Evolutionary conservation across 805 yeast genomes (phyloP).

Genomic region (Cyberlindnera sargentensis): DNA sequence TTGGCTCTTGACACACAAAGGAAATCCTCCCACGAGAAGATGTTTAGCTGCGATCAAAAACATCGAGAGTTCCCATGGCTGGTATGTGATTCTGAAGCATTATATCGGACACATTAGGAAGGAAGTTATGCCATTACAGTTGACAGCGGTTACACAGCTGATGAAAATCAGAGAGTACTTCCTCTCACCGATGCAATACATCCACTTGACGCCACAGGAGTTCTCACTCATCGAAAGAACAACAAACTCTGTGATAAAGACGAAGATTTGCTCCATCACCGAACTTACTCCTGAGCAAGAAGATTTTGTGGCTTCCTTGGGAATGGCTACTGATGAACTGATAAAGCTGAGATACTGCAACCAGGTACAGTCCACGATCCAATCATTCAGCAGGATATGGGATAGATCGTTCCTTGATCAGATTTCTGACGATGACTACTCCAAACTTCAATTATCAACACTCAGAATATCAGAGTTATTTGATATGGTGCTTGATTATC

Average conservation of each 20-base stretch:
- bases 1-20: conserved; percentile 20
- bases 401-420: conserved; percentile 10
- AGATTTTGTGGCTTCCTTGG: conserved; percentile 15
- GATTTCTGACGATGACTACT: conserved; percentile 7
- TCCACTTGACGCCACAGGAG: conserved; percentile 11
- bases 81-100: conserved; percentile 6
- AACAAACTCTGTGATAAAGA: conserved; percentile 12
- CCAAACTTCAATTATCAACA: conserved; percentile 13
- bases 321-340: conserved; percentile 14
- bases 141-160: conserved; percentile 5
- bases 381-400: conserved; percentile 13
- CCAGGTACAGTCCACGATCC: conserved; percentile 1
- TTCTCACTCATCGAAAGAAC: conserved; percentile 12
- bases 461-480: conserved; percentile 53
- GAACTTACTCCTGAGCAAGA: conserved; percentile 7
- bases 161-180: conserved; percentile 14
- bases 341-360: conserved; percentile 7
- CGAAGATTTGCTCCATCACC: conserved; percentile 3
- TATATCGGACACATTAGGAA: conserved; percentile 15
- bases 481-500: conserved; percentile 48
- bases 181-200: conserved; percentile 14
- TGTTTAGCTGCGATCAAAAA: conserved; percentile 16
- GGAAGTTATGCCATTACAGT: conserved; percentile 5
- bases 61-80: neutral
- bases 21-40: conserved; percentile 20